Evolutionary conservation across 495 filamentous ascomycete genomes (phyloP).

Genomic region (Immersiella caudata): DNA sequence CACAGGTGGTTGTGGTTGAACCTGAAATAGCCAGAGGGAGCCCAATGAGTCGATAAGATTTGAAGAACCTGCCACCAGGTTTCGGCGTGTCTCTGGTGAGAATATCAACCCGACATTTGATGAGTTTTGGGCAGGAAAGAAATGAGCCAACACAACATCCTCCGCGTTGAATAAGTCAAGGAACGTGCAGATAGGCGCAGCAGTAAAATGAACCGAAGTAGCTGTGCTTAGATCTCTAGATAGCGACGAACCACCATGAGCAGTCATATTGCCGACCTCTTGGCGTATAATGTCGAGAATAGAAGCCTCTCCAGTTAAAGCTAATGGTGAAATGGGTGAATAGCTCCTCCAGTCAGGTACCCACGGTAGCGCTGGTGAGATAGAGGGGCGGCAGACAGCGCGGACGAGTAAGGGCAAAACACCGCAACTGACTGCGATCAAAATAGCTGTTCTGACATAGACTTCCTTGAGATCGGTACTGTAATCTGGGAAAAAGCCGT

Average conservation of each 20-base stretch:
- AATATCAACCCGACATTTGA: neutral
- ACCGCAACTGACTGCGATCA: conserved; percentile 3
- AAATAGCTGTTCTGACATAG: neutral
- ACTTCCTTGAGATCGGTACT: neutral
- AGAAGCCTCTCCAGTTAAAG: neutral
- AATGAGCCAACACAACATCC: neutral
- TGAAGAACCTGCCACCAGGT: neutral
- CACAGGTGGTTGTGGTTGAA: neutral
- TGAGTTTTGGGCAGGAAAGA: conserved; percentile 2
- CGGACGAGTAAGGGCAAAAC: neutral
- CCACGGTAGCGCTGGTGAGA: neutral
- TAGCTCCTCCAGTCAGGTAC: conserved; percentile 8
- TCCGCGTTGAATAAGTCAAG: neutral
- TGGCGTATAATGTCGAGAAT: neutral
- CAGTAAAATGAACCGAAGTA: neutral
- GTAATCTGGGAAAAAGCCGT: conserved; percentile 3
- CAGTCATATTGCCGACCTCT: neutral
- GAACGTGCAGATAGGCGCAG: neutral
- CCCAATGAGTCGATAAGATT: neutral
- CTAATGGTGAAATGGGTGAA: neutral
- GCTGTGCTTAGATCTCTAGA: neutral
- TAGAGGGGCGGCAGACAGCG: neutral
- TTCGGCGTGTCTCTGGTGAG: neutral
- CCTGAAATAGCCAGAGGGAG: neutral
- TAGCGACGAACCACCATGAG: neutral